Conservation (phyloP, 371 early-diverging fungal genomes). For the Catenaria anguillulae region DNA sequence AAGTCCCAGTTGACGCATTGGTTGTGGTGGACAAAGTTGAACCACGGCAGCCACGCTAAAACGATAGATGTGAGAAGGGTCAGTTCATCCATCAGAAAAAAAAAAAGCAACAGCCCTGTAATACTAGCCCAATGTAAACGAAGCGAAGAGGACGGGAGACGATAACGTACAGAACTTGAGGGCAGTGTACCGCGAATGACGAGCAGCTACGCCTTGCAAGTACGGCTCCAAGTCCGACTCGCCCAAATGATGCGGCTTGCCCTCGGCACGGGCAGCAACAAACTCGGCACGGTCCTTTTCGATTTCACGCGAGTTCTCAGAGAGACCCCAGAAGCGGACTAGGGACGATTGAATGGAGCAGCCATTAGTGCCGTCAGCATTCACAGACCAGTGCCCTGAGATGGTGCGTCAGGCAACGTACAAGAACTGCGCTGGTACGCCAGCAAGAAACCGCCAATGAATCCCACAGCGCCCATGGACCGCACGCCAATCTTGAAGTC, state of each 20-base stretch:
- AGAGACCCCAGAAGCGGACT: conserved; percentile 91
- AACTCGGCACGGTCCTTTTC: conserved; percentile 51
- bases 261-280: conserved; percentile 41
- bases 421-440: conserved; percentile 49
- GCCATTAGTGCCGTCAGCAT: not conserved
- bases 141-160: no score
- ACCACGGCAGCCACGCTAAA: conserved; percentile 52
- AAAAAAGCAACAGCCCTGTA: no score
- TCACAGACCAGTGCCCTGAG: not conserved
- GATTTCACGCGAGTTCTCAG: conserved; percentile 70
- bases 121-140: no score
- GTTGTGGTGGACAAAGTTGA: conserved; percentile 69
- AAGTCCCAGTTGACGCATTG: conserved; percentile 6
- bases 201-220: conserved; percentile 46
- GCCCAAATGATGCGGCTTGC: conserved; percentile 51
- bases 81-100: no score
- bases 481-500: conserved; percentile 23
- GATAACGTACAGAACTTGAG: conserved; percentile 44
- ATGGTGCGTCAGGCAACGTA: no score
- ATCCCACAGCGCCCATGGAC: conserved; percentile 34
- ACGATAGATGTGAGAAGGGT: no score
- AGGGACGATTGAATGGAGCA: conserved; percentile 9
- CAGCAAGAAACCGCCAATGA: conserved; percentile 51
- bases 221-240: conserved; percentile 41
- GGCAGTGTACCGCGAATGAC: conserved; percentile 51